Evolutionary conservation across 352 stramenopile genomes (phyloP).

Genomic region (Globisporangium carolinianum): DNA sequence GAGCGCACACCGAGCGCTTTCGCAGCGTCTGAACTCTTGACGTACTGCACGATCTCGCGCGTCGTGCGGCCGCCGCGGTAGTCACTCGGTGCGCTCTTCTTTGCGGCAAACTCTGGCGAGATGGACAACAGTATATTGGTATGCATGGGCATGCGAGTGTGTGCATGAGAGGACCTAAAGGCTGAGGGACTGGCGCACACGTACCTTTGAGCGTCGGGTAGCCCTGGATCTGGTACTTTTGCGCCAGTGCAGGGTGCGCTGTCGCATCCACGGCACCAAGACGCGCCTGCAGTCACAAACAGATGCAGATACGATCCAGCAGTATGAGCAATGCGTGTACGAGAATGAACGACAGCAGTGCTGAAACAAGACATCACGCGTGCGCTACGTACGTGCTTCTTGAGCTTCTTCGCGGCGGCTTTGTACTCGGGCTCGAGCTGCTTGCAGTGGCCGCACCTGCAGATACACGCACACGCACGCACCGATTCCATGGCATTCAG

Average conservation of each 20-base stretch:
- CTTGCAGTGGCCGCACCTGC: slow-evolving; percentile 89
- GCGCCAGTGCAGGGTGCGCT: slow-evolving; percentile 46
- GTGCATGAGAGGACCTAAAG: neutral
- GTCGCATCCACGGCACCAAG: slow-evolving; percentile 65
- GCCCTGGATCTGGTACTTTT: slow-evolving; percentile 73
- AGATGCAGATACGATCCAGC: neutral
- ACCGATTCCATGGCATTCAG: too few species aligned
- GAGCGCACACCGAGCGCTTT: slow-evolving; percentile 64
- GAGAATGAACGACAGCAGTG: neutral
- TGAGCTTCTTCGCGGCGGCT: slow-evolving; percentile 79
- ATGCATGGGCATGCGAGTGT: neutral
- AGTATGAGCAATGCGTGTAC: neutral
- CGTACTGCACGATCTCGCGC: slow-evolving; percentile 64
- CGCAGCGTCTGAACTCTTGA: slow-evolving; percentile 57
- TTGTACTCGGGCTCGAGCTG: slow-evolving; percentile 87
- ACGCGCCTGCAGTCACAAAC: slow-evolving; percentile 31
- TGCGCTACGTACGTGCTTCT: slow-evolving; percentile 44
- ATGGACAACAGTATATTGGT: neutral
- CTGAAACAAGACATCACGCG: too few species aligned
- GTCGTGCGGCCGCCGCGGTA: slow-evolving; percentile 60
- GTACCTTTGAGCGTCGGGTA: slow-evolving; percentile 78
- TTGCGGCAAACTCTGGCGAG: slow-evolving; percentile 53
- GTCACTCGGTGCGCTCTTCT: slow-evolving; percentile 74
- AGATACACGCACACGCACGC: neutral
- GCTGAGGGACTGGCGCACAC: neutral